A percentile compares a stretch with the other conserved stretches of the same genome.
phyloP scores from a whole-genome alignment of 192 early-diverging fungal genomes.

The Backusella luteola region DNA sequence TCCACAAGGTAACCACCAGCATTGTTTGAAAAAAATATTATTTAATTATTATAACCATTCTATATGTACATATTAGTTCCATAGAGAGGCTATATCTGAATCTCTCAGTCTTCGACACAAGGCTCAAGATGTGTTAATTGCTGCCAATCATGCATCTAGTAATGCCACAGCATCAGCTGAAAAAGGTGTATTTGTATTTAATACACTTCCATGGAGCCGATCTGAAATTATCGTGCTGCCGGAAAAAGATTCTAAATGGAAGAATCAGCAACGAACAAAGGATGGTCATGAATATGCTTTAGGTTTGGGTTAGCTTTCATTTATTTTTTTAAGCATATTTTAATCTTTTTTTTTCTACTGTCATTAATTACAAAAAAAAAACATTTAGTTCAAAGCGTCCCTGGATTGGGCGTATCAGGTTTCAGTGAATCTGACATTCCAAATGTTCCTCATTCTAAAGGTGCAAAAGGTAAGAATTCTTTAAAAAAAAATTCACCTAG shows the following conservation, averaged over 20 bases:
- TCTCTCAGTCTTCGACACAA: conserved; percentile 25
- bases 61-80: conserved; percentile 25
- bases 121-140: conserved; percentile 25
- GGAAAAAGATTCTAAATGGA: conserved; percentile 24
- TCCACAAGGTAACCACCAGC: conserved; percentile 44
- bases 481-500: too few species aligned
- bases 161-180: not conserved
- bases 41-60: not conserved
- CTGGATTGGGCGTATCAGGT: conserved; percentile 14
- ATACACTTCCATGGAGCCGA: conserved; percentile 68
- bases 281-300: conserved; percentile 40
- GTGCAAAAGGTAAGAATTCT: not conserved
- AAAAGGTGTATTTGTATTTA: conserved; percentile 53
- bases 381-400: conserved; percentile 9
- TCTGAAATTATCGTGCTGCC: conserved; percentile 67
- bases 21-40: too few species aligned
- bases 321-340: not conserved
- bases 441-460: not conserved
- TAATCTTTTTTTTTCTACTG: not conserved
- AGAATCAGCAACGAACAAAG: conserved; percentile 28
- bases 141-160: not conserved
- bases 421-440: not conserved
- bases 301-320: conserved; percentile 34
- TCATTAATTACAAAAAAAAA: not conserved
- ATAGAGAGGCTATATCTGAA: conserved; percentile 37